Conservation (phyloP, 202 grass and related monocot genomes). For the Digitaria exilis region DNA sequence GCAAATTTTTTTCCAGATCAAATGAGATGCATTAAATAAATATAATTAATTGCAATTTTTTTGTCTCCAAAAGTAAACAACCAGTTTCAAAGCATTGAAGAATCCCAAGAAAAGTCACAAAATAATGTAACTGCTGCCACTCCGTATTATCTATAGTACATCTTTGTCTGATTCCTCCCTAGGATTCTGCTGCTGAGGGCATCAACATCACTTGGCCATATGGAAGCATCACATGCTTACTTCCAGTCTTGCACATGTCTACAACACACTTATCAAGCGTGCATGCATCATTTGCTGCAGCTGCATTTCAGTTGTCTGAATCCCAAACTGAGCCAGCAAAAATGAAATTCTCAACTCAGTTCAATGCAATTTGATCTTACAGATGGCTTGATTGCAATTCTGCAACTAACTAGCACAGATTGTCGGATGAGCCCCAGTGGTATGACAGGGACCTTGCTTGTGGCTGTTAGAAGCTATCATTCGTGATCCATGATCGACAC, state of each 20-base stretch:
- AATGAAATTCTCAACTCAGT: slow-evolving; percentile 19
- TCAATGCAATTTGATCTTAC: slow-evolving; percentile 12
- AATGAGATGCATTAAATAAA: not conserved
- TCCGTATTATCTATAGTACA: slow-evolving; percentile 12
- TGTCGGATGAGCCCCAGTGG: slow-evolving; percentile 18
- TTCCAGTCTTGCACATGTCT: slow-evolving; percentile 21
- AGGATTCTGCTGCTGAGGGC: slow-evolving; percentile 45
- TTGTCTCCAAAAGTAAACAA: not conserved
- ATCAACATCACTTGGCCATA: slow-evolving; percentile 18
- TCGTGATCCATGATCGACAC: slow-evolving; percentile 40
- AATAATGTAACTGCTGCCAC: slow-evolving; percentile 12
- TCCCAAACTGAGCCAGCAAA: not conserved
- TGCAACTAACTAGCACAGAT: slow-evolving; percentile 22
- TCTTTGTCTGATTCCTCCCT: slow-evolving; percentile 40
- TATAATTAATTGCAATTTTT: not conserved
- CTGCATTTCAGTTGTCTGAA: not conserved
- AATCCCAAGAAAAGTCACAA: slow-evolving; percentile 18
- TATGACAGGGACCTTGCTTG: slow-evolving; percentile 38
- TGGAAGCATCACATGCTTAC: slow-evolving; percentile 34
- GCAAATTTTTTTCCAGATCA: not conserved
- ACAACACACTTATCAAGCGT: slow-evolving; percentile 14
- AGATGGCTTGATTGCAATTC: slow-evolving; percentile 25
- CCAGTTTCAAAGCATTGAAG: slow-evolving; percentile 1
- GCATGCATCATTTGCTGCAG: slow-evolving; percentile 1
- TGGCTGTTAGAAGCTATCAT: slow-evolving; percentile 30